phyloP scores from a whole-genome alignment of 192 early-diverging fungal genomes.

The Chytriomyces sp. region DNA sequence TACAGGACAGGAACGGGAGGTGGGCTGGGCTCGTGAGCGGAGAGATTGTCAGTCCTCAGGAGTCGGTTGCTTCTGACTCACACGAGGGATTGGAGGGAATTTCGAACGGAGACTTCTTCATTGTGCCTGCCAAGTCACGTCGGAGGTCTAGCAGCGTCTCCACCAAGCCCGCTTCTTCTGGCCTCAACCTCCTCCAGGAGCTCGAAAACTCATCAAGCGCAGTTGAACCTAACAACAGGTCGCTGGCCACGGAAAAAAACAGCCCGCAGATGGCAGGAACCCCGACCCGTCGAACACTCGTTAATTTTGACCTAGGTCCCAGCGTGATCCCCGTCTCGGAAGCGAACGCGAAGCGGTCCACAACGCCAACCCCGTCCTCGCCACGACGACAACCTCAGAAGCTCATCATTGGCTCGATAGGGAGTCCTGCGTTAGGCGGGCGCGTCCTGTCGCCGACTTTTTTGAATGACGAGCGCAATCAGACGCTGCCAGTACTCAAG shows the following conservation, averaged over 20 bases:
- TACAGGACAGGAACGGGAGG: constrained; percentile 34
- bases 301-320: constrained; percentile 4
- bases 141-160: constrained; percentile 28
- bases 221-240: neutral
- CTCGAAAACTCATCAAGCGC: neutral
- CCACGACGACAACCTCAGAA: constrained; percentile 10
- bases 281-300: neutral
- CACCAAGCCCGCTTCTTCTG: neutral
- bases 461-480: neutral
- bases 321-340: neutral
- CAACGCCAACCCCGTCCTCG: constrained; percentile 18
- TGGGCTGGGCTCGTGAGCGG: constrained; percentile 18
- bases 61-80: neutral
- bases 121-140: constrained; percentile 15
- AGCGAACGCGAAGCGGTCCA: neutral
- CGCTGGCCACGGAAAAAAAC: too few species aligned
- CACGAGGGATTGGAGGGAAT: neutral
- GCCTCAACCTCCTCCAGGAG: neutral
- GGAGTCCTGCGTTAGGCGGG: neutral
- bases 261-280: neutral
- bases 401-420: constrained; percentile 11
- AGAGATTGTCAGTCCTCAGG: constrained; percentile 4
- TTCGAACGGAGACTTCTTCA: constrained; percentile 27
- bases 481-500: neutral
- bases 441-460: neutral